Evolutionary conservation across 768 basidiomycete genomes (phyloP).

Genomic region (Chiua virens): DNA sequence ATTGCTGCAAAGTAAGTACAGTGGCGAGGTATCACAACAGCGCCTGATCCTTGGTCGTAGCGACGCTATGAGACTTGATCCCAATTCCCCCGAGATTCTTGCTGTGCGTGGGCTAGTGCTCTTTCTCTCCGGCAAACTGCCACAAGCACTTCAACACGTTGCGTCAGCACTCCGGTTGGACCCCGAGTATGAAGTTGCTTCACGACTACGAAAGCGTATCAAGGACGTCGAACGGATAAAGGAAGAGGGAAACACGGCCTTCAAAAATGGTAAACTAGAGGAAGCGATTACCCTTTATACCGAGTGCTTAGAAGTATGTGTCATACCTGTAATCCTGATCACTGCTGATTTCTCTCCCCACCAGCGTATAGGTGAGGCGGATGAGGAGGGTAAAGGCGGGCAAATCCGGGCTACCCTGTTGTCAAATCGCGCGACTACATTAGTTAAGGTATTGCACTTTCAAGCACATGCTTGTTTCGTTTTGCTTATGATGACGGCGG

Average conservation of each 20-base stretch:
- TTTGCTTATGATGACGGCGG: conserved; percentile 6
- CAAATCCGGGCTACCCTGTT: conserved; percentile 77
- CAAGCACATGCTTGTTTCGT: background rate
- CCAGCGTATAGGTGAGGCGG: conserved; percentile 65
- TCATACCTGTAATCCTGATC: background rate
- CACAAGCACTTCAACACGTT: conserved; percentile 70
- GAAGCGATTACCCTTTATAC: conserved; percentile 71
- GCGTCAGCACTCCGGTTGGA: conserved; percentile 73
- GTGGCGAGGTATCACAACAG: background rate
- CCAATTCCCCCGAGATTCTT: conserved; percentile 78
- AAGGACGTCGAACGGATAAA: conserved; percentile 81
- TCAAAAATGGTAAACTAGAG: conserved; percentile 57
- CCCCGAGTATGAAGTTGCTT: conserved; percentile 71
- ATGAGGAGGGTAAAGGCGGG: conserved; percentile 77
- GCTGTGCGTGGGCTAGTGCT: conserved; percentile 76
- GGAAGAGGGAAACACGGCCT: conserved; percentile 79
- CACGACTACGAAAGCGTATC: conserved; percentile 71
- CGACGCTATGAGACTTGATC: conserved; percentile 69
- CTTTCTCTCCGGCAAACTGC: conserved; percentile 68
- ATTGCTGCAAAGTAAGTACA: conserved; percentile 67
- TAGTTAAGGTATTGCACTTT: conserved; percentile 57
- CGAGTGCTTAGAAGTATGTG: conserved; percentile 65
- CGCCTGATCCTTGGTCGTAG: conserved; percentile 37
- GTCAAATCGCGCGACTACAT: conserved; percentile 81
- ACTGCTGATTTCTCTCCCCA: background rate